Conservation (phyloP, 257 asterid species). For the Solanum piurae region DNA sequence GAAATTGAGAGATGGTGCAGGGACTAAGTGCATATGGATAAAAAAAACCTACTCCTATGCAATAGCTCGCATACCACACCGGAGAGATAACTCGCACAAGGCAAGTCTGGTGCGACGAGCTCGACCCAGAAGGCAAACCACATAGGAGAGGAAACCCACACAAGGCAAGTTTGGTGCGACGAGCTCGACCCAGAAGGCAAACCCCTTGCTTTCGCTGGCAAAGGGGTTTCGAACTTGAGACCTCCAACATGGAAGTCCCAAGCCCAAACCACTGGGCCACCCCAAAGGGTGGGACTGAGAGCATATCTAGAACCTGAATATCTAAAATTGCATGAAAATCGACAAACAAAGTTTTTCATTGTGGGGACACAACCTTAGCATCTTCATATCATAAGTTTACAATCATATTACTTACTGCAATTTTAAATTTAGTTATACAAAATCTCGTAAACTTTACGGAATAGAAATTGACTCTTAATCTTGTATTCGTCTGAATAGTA, state of each 20-base stretch:
- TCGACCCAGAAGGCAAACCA: not conserved
- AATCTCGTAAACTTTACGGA: not conserved
- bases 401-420: not conserved
- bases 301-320: not conserved
- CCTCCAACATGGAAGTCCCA: not conserved
- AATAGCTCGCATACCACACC: not conserved
- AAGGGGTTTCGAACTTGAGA: not conserved
- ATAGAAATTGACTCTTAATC: not conserved
- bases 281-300: not conserved
- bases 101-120: not conserved
- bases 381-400: not conserved
- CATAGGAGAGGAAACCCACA: not conserved
- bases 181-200: not conserved
- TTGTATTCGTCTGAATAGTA: not conserved
- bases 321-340: not conserved
- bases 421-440: not conserved
- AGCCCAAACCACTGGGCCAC: not conserved
- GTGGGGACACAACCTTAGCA: not conserved
- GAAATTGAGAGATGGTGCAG: not conserved
- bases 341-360: not conserved
- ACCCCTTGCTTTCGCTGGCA: not conserved
- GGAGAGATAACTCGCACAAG: not conserved
- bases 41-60: not conserved
- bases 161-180: not conserved
- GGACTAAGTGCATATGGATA: not conserved